Conservation (phyloP, 495 filamentous ascomycete genomes). For the Rusavskia elegans region DNA sequence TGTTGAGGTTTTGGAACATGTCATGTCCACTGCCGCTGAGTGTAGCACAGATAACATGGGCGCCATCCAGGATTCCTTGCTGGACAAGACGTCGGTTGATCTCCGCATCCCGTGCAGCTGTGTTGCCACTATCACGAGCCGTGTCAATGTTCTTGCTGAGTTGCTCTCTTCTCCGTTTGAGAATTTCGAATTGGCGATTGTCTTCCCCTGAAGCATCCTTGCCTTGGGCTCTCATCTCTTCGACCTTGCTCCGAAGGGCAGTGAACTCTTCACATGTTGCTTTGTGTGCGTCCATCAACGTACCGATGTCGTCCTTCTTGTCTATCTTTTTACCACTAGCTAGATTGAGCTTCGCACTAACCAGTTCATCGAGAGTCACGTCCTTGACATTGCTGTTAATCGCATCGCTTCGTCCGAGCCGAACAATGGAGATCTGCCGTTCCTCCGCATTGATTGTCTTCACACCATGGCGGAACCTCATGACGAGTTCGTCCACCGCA, state of each 20-base stretch:
- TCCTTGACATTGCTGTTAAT: constrained; percentile 82
- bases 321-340: constrained; percentile 21
- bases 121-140: constrained; percentile 68
- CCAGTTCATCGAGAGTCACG: constrained; percentile 86
- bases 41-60: constrained; percentile 88
- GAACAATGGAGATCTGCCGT: constrained; percentile 66
- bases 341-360: constrained; percentile 50
- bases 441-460: constrained; percentile 56
- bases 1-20: constrained; percentile 86
- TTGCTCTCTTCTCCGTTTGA: constrained; percentile 58
- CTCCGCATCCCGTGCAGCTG: constrained; percentile 61
- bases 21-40: constrained; percentile 93
- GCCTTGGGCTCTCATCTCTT: constrained; percentile 50
- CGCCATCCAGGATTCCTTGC: constrained; percentile 75
- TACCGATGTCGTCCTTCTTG: constrained; percentile 43
- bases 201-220: constrained; percentile 45
- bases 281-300: constrained; percentile 71
- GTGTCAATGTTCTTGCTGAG: constrained; percentile 72
- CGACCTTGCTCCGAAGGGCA: constrained; percentile 47
- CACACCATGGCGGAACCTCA: constrained; percentile 79
- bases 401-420: constrained; percentile 83
- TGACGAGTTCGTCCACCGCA: constrained; percentile 88
- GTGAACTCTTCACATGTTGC: constrained; percentile 54
- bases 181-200: constrained; percentile 56
- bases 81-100: constrained; percentile 70